Conservation (phyloP, 371 early-diverging fungal genomes). For the Mucor piriformis region DNA sequence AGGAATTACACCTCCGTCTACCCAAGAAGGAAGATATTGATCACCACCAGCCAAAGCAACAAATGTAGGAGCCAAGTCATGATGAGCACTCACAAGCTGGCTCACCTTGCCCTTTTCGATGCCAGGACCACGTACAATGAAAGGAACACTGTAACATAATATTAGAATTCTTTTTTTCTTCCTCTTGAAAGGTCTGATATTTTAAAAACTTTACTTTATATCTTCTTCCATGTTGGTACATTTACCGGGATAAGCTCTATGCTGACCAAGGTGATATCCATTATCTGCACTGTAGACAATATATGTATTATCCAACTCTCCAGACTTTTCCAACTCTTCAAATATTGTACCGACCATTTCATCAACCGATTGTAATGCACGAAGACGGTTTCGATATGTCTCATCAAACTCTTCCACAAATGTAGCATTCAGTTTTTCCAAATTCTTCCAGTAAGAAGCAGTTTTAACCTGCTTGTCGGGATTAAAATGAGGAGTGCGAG, state of each 20-base stretch:
- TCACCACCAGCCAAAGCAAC: constrained; percentile 55
- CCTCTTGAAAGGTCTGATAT: neutral
- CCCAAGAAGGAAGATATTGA: constrained; percentile 40
- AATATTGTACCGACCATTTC: constrained; percentile 63
- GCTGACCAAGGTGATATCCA: constrained; percentile 70
- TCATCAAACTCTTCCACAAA: constrained; percentile 56
- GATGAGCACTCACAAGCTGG: constrained; percentile 57
- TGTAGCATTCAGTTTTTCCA: constrained; percentile 44
- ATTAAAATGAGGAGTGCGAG: constrained; percentile 65
- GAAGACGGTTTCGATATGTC: constrained; percentile 57
- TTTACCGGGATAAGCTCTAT: constrained; percentile 65
- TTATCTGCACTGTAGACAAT: constrained; percentile 70
- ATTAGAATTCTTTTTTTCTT: neutral
- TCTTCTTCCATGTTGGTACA: constrained; percentile 65
- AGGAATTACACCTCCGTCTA: constrained; percentile 62
- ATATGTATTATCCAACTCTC: constrained; percentile 66
- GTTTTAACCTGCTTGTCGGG: constrained; percentile 57
- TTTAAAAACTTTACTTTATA: constrained; percentile 43
- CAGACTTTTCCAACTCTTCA: constrained; percentile 54
- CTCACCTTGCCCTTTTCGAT: constrained; percentile 49
- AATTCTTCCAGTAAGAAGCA: constrained; percentile 52
- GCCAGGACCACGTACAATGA: constrained; percentile 68
- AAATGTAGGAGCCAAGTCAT: constrained; percentile 65
- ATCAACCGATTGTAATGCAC: constrained; percentile 67
- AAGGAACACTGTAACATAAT: constrained; percentile 55